A percentile compares a stretch with the other conserved stretches of the same genome.
phyloP scores from a whole-genome alignment of 1,284 basidiomycete species.

The Irpex rosettiformis region DNA sequence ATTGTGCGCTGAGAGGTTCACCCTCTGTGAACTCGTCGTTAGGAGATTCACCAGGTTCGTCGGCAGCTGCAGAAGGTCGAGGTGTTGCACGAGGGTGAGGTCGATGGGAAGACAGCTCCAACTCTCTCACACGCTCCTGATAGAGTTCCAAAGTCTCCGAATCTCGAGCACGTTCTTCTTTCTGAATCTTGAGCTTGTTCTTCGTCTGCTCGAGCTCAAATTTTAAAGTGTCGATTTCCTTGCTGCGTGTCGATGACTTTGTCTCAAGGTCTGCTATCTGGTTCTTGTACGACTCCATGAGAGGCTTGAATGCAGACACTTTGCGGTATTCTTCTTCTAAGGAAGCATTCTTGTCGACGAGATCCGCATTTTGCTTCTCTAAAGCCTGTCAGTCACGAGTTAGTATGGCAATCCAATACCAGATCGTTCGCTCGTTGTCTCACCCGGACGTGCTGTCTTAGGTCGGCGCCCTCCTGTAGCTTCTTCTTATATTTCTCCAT shows the following conservation, averaged over 20 bases:
- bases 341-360: slow-evolving; percentile 88
- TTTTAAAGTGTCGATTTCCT: slow-evolving; percentile 69
- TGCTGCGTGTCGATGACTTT: slow-evolving; percentile 59
- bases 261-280: slow-evolving; percentile 83
- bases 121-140: slow-evolving; percentile 88
- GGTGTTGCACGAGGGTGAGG: slow-evolving; percentile 31
- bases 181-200: slow-evolving; percentile 64
- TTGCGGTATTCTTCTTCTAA: slow-evolving; percentile 91
- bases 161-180: slow-evolving; percentile 73
- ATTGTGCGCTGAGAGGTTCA: slow-evolving; percentile 29
- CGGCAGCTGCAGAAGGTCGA: slow-evolving; percentile 18
- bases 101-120: slow-evolving; percentile 68
- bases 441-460: slow-evolving; percentile 85
- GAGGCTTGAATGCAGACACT: slow-evolving; percentile 80
- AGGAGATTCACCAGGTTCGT: slow-evolving; percentile 16
- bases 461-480: slow-evolving; percentile 88
- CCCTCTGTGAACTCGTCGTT: slow-evolving; percentile 38
- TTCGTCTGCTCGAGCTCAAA: slow-evolving; percentile 78
- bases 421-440: slow-evolving; percentile 12
- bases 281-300: slow-evolving; percentile 90
- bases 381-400: slow-evolving; percentile 50
- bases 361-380: slow-evolving; percentile 89
- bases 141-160: slow-evolving; percentile 85
- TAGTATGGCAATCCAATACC: too few relatives aligned
- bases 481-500: slow-evolving; percentile 99